These are phyloP conservation scores for Cryphonectria radicalis DNA, from an alignment of 2,329 filamentous ascomycete genomes.

Conservation along the genomic window DNA sequence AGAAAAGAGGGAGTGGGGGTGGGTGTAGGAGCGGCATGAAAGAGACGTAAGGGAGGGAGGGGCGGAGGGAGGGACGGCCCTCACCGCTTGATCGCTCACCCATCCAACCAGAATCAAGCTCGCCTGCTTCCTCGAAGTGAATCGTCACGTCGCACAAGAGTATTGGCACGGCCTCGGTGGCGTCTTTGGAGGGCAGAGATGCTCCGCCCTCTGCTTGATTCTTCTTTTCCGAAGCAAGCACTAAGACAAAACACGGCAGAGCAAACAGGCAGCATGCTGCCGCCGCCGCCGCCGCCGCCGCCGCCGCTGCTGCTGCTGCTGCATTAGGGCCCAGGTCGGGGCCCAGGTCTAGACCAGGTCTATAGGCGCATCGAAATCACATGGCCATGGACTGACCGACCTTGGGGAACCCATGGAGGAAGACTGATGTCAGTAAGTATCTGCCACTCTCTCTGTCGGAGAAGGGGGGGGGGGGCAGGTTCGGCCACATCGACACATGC, in stretches of 20 bases:
- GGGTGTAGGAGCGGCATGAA: neutral
- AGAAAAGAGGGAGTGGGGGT: no score
- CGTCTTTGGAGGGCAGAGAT: neutral
- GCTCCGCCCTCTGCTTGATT: neutral
- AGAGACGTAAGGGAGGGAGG: constrained; percentile 20
- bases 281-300: no score
- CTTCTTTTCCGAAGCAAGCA: neutral
- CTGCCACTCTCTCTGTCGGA: neutral
- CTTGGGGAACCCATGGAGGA: neutral
- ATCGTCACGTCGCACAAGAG: constrained; percentile 27
- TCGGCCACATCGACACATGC: neutral
- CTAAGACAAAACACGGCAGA: constrained; percentile 10
- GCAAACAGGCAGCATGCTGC: constrained; percentile 4
- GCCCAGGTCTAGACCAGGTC: neutral
- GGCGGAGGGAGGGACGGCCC: constrained; percentile 22
- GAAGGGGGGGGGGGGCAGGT: neutral
- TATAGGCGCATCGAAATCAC: neutral
- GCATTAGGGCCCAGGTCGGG: neutral
- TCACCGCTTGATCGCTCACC: constrained; percentile 22
- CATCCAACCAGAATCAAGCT: neutral
- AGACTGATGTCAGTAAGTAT: neutral
- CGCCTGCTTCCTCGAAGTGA: constrained; percentile 22
- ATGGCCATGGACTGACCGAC: neutral
- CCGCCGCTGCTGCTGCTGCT: neutral
- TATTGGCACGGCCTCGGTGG: neutral